These are phyloP conservation scores for Typha latifolia DNA, from an alignment of 176 grass and related monocot species.

Conservation along the genomic window DNA sequence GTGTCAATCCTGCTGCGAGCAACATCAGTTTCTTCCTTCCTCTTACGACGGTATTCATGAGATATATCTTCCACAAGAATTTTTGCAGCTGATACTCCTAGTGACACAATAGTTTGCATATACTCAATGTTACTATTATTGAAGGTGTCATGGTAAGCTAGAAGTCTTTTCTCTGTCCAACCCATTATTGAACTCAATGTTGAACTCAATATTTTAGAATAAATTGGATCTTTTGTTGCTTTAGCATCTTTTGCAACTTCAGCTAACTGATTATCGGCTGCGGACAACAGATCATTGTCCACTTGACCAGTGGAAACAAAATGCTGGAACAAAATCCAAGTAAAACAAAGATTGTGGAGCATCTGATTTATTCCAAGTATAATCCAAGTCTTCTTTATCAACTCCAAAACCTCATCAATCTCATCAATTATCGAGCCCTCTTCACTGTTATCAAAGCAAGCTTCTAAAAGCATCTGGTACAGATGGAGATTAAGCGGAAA, in stretches of 20 bases:
- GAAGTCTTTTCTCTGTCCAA: slow-evolving; percentile 94
- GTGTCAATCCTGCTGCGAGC: slow-evolving; percentile 83
- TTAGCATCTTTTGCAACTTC: slow-evolving; percentile 95
- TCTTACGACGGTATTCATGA: slow-evolving; percentile 82
- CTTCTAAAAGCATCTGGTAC: slow-evolving; percentile 87
- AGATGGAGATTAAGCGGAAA: slow-evolving; percentile 84
- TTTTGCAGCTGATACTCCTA: slow-evolving; percentile 83
- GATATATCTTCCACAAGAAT: slow-evolving; percentile 99
- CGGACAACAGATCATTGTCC: slow-evolving; percentile 84
- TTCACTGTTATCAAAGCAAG: slow-evolving; percentile 79
- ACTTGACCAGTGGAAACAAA: slow-evolving; percentile 71
- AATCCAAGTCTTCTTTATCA: slow-evolving; percentile 92
- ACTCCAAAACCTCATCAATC: slow-evolving; percentile 89
- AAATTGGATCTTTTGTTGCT: slow-evolving; percentile 79
- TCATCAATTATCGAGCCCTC: slow-evolving; percentile 85
- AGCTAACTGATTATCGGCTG: slow-evolving; percentile 62
- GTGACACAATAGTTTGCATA: slow-evolving; percentile 86
- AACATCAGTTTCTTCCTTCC: slow-evolving; percentile 84
- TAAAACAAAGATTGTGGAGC: slow-evolving; percentile 97
- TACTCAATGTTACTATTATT: slow-evolving; percentile 81
- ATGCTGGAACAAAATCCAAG: slow-evolving; percentile 82
- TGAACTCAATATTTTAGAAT: slow-evolving; percentile 88
- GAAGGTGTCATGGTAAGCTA: slow-evolving; percentile 96
- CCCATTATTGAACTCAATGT: slow-evolving; percentile 91
- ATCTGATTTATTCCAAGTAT: slow-evolving; percentile 81